Evolutionary conservation across 495 filamentous ascomycete genomes (phyloP).

Genomic region (Arthonia radiata): DNA sequence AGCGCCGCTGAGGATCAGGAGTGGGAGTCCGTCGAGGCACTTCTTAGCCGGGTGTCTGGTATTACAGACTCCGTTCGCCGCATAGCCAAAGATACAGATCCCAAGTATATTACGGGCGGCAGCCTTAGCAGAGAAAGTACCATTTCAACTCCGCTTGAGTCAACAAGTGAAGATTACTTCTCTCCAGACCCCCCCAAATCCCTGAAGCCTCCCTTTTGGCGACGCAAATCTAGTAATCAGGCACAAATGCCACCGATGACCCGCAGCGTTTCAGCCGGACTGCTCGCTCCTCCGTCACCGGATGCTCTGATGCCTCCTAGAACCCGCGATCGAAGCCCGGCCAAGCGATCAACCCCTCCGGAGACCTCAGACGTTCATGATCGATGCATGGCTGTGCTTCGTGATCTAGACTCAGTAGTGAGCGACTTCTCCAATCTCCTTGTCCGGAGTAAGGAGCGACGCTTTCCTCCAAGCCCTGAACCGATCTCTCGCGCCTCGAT

Average conservation of each 20-base stretch:
- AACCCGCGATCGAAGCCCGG: background rate
- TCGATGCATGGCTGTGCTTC: constrained; percentile 52
- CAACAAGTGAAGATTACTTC: no score
- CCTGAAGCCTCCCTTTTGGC: no score
- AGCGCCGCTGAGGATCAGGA: constrained; percentile 49
- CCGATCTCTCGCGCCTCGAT: constrained; percentile 44
- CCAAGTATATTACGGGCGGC: no score
- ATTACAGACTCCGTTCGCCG: constrained; percentile 69
- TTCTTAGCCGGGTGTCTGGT: constrained; percentile 64
- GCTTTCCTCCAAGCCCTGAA: constrained; percentile 24
- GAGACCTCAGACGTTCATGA: constrained; percentile 32
- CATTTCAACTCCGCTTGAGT: constrained; percentile 11
- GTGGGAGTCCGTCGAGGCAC: constrained; percentile 60
- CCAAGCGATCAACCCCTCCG: no score
- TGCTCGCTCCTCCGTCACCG: no score
- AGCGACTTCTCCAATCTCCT: constrained; percentile 57
- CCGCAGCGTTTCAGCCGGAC: no score
- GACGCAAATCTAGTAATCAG: no score
- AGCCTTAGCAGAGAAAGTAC: constrained; percentile 12
- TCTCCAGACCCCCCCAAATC: no score
- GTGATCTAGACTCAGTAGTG: constrained; percentile 61
- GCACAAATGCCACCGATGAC: no score
- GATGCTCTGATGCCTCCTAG: no score
- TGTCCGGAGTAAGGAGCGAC: constrained; percentile 51
- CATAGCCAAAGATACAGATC: constrained; percentile 59